Base-by-base conservation (phyloP, 305 asterid genomes). In the Fraxinus latifolia region DNA sequence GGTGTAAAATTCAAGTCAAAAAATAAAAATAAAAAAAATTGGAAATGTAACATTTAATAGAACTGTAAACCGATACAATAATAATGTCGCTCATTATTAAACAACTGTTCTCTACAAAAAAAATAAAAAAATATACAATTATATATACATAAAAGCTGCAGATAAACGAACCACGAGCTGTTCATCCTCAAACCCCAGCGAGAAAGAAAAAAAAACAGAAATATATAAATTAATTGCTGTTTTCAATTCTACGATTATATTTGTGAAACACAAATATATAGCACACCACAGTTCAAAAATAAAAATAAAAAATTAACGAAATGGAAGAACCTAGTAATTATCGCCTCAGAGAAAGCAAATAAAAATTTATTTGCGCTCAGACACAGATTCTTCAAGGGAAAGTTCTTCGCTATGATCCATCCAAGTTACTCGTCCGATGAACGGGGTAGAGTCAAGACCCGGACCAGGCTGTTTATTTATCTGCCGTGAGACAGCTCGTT, bases 171-270 rank as follows among this genome's bases (percentile, higher is more conserved):
- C 89, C 86, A 77, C 80, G 84, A 84, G 92, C 93, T 80, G 89
- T 85, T 90, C 93, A 60, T 90, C 91, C 81, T 79, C 91, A 87
- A 84, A 88, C 83, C 93, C 93, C 87, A 89, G 86, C 89, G 83
- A 87, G 8, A 14, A 15, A 67, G 29, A 27, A 25, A 23, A 25
- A 65, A 67, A 1, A 27, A 12, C n/a, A 67, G 7, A 67, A 67
- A 29, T 29, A 67, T 67, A 27, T 3, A 67, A 67, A 67, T 27
- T 27, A 67, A 67, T 27, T 67, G 74, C n/a, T 27, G 34, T 67
- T 67, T 27, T 67, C 17, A 67, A 67, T 11, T 67, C 36, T 67
- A 11, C 8, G 74, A 67, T 67, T 67, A 67, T 8, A 65, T 65
- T 25, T 9, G n/a, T 65, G 9, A 27, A 23, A 65, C 34, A 17